Base-by-base conservation (phyloP, 2,329 filamentous ascomycete genomes). In the Aciculosporium take region DNA sequence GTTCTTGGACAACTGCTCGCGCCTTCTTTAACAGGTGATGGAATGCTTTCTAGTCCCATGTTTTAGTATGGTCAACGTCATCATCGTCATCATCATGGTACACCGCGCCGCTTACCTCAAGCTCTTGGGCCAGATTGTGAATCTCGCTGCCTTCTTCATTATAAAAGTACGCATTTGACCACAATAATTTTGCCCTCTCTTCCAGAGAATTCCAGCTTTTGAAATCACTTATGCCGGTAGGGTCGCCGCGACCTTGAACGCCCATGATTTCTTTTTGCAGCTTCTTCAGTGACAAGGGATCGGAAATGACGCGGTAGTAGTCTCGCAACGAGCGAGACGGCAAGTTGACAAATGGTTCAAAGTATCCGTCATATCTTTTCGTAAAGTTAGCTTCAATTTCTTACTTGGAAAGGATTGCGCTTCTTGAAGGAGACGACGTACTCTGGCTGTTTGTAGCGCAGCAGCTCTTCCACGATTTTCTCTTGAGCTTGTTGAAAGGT, bases 131-230 rank as follows among this genome's bases (percentile, higher is more conserved):
- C 46, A 91, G 67, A 18, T 74, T 68, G 48, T 79, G 85, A 39
- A 94, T 88, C 13, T 86, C 81, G 53, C 88, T 94, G 4, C 81
- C 84, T 55, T 94, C 87, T 58, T 94, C 85, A 50, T 95, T 95
- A 66, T 89, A 95, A 45, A 81, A 81, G 53, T 79, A 82, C 0
- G 87, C 86, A 59, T 95, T 95, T 37, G 72, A 73, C 88, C 88
- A 95, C 33, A 95, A 78, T 40, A 84, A 71, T 52, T 79, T 83
- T 10, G 84, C 71, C 53, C 84, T 83, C 41, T 87, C 79, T 56
- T 86, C 85, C 49, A 94, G 85, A 1, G 78, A 72, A 43, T 78
- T 72, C 88, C 88, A 95, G 39, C 68, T 82, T 57, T 85, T 88
- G 61, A 87, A 85, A 37, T 86, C 78, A 37, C 68, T 77, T 4